Evolutionary conservation across 1,284 basidiomycete genomes (phyloP), one percentile per base, ranked within the genome.

Genomic region (Termitomyces sp.): DNA sequence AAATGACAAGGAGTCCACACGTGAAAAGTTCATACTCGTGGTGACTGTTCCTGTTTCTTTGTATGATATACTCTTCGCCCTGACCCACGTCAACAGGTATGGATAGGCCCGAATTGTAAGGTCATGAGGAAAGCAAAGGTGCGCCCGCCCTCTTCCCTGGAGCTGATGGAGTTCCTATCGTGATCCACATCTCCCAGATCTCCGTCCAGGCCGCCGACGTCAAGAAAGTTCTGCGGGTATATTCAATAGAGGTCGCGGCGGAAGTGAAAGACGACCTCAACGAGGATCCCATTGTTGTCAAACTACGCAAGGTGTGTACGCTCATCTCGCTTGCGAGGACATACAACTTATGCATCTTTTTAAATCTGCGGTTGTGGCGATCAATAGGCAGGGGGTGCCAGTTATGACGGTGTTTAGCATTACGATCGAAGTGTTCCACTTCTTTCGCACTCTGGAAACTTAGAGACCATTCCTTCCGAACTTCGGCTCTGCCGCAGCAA

Each of bases 51-150:
- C 18, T 53, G 39, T 56, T 57, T 57, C 52, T 42, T 42, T 43
- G 43, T 49, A 30, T 50, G 54, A 62, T 60, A 51, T 53, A 50
- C 53, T 57, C 30, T 40, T 33, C 47, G 16, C 31, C 41, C 55
- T 59, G 44, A 57, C 53, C 41, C 54, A 49, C 50, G 41, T 52
- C 49, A 46, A n/a, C 58, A 78, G 76, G 69, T 74, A 51, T 95
- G 93, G 92, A 94, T 95, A 69, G 93, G 93, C 38, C 76, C 82
- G 35, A 71, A 77, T 41, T 92, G 90, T 71, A 91, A 91, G 74
- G 77, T 93, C 59, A 93, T 95, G 93, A 80, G 93, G 57, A 88
- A 86, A 72, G 93, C 86, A 41, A 93, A 91, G 84, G 91, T 90
- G 59, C 58, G 80, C 16, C 11, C 28, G 11, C n/a, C 33, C 28